phyloP scores from a whole-genome alignment of 116 monocot genomes.

The Papilionanthe hybrid region DNA sequence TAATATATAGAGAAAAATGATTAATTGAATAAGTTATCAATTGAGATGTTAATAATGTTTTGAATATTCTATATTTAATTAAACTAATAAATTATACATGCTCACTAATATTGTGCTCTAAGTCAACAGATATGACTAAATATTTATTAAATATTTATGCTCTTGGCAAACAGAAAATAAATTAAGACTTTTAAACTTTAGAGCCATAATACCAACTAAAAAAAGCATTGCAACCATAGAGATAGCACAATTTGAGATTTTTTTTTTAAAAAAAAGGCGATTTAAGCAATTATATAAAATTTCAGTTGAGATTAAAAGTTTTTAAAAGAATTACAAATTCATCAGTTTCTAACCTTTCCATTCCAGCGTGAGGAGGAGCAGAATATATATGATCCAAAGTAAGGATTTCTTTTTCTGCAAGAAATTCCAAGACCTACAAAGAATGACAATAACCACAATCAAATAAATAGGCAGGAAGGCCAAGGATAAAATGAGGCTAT shows the following conservation, averaged over 20 bases:
- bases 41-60: too few relatives aligned
- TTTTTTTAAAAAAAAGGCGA: not conserved
- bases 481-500: not conserved
- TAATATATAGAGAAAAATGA: too few relatives aligned
- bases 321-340: not conserved
- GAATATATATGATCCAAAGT: constrained; percentile 47
- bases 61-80: too few relatives aligned
- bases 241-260: not conserved
- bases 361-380: constrained; percentile 50
- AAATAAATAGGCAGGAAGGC: not conserved
- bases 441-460: constrained; percentile 13
- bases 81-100: too few relatives aligned
- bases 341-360: constrained; percentile 51
- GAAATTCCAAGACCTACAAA: constrained; percentile 58
- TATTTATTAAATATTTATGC: too few relatives aligned
- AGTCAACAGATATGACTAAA: too few relatives aligned
- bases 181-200: not conserved
- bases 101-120: too few relatives aligned
- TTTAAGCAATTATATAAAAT: not conserved
- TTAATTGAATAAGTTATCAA: too few relatives aligned
- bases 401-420: constrained; percentile 46
- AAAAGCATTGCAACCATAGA: not conserved
- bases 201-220: not conserved
- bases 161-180: not conserved
- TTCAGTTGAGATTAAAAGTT: not conserved